A percentile compares a stretch with the other conserved stretches of the same genome.
phyloP scores from a whole-genome alignment of 495 filamentous ascomycete species.

The Thermochaetoides thermophila region DNA sequence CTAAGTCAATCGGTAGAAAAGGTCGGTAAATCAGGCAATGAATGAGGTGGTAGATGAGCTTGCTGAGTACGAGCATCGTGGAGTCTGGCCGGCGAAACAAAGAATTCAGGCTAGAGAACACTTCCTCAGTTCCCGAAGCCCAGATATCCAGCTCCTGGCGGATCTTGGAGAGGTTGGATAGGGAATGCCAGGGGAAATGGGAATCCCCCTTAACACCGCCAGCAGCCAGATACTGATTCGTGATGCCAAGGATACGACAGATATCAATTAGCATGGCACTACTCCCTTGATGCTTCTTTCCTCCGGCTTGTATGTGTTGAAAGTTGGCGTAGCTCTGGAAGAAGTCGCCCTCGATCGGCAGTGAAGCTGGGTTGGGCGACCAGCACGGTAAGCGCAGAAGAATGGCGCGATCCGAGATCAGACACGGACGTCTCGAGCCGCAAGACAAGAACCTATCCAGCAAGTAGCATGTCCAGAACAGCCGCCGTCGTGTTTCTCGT shows the following conservation, averaged over 20 bases:
- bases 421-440: constrained; percentile 62
- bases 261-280: constrained; percentile 69
- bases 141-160: constrained; percentile 72
- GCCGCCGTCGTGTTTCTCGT: constrained; percentile 53
- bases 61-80: constrained; percentile 63
- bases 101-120: constrained; percentile 57
- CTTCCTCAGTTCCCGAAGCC: constrained; percentile 66
- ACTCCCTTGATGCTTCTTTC: constrained; percentile 53
- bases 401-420: constrained; percentile 61
- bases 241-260: constrained; percentile 63
- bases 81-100: constrained; percentile 66
- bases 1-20: constrained; percentile 69
- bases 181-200: constrained; percentile 76
- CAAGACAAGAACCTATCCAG: constrained; percentile 67
- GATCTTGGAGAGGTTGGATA: constrained; percentile 73
- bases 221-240: constrained; percentile 67
- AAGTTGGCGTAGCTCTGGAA: constrained; percentile 62
- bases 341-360: constrained; percentile 55
- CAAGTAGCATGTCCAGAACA: constrained; percentile 78
- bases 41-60: constrained; percentile 70
- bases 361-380: constrained; percentile 36
- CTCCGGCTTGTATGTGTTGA: constrained; percentile 47
- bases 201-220: constrained; percentile 80
- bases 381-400: constrained; percentile 57
- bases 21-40: constrained; percentile 76